phyloP scores from a whole-genome alignment of 2,329 filamentous ascomycete genomes.

The Balansia obtecta region DNA sequence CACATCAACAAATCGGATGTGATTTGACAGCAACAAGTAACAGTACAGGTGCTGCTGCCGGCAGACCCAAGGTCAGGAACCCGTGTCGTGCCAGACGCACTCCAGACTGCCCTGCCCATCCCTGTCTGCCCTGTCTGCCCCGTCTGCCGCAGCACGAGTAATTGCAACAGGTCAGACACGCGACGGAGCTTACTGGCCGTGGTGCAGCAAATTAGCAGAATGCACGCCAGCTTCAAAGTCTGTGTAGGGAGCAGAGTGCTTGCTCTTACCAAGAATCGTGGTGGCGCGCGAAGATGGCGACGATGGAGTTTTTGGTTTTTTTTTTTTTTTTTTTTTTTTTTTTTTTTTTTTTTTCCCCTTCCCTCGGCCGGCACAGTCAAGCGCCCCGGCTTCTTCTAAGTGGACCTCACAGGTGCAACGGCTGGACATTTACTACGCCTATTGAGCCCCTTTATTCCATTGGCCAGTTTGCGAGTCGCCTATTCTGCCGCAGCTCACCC shows the following conservation, averaged over 20 bases:
- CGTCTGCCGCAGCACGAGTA: not conserved
- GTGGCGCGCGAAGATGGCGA: too few relatives aligned
- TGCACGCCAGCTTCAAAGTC: not conserved
- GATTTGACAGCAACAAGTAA: not conserved
- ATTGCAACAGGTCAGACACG: not conserved
- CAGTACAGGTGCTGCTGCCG: too few relatives aligned
- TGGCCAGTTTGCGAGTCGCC: too few relatives aligned
- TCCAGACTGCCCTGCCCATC: not conserved
- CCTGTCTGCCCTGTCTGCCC: not conserved
- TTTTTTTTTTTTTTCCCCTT: too few relatives aligned
- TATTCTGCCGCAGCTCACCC: too few relatives aligned
- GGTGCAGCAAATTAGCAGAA: not conserved
- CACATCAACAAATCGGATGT: not conserved
- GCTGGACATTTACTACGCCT: not conserved
- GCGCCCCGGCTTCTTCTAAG: too few relatives aligned
- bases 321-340: too few relatives aligned
- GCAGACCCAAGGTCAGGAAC: not conserved
- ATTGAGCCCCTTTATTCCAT: too few relatives aligned
- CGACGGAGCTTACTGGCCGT: not conserved
- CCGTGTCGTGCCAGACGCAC: not conserved
- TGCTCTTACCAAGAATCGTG: too few relatives aligned
- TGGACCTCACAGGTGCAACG: not conserved
- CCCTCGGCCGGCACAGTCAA: too few relatives aligned
- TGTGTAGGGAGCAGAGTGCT: too few relatives aligned
- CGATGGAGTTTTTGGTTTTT: too few relatives aligned